phyloP scores from a whole-genome alignment of 345 rosid species.

The Pseudoturritis turrita region DNA sequence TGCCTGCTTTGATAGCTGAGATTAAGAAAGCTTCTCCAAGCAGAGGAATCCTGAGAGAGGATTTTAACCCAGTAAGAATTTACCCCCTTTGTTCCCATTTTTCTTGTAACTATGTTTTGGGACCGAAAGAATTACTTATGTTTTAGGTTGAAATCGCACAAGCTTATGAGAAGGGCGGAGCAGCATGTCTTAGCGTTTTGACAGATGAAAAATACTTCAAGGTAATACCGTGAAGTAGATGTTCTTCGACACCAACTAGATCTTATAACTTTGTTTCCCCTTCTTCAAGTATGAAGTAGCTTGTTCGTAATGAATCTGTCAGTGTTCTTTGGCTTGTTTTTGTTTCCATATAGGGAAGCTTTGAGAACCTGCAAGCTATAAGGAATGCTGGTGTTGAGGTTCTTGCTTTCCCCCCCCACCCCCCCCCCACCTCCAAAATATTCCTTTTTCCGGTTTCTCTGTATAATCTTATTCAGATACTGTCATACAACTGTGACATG shows the following conservation, averaged over 20 bases:
- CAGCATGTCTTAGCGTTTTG: slow-evolving; percentile 93
- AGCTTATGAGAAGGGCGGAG: slow-evolving; percentile 91
- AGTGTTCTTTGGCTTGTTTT: neutral
- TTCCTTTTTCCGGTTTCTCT: neutral
- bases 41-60: slow-evolving; percentile 79
- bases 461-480: neutral
- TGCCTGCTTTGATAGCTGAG: slow-evolving; percentile 94
- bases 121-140: neutral
- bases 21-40: slow-evolving; percentile 98
- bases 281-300: neutral
- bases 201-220: slow-evolving; percentile 81
- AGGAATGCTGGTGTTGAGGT: slow-evolving; percentile 82
- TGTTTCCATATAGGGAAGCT: slow-evolving; percentile 71
- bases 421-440: too few relatives aligned
- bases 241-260: neutral
- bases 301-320: neutral
- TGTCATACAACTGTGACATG: neutral
- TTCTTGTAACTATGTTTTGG: neutral
- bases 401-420: neutral
- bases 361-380: slow-evolving; percentile 78
- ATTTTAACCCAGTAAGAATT: slow-evolving; percentile 71
- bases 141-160: slow-evolving; percentile 84
- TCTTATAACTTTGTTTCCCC: neutral
- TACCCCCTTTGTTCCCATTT: neutral
- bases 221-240: slow-evolving; percentile 32